Percentiles rank a stretch among this genome's conserved stretches.
These are phyloP conservation scores for Globisporangium viniferum DNA, from an alignment of 352 stramenopile genomes.

Conservation along the genomic window DNA sequence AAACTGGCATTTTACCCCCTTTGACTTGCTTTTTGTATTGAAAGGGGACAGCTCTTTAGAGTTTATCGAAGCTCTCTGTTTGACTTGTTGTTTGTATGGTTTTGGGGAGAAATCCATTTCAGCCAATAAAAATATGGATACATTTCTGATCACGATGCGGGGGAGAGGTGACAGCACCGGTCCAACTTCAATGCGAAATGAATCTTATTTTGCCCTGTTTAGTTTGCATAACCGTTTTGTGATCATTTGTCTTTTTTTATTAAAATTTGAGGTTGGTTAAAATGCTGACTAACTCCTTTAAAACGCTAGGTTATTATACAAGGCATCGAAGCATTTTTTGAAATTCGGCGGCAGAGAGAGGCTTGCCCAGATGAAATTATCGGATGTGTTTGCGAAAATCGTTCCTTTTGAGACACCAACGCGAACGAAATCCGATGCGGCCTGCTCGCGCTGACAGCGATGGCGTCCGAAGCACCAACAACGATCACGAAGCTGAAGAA, in stretches of 20 bases:
- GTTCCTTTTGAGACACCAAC: constrained; percentile 6
- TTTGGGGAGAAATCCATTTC: not conserved
- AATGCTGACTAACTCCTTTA: not conserved
- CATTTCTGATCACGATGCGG: not conserved
- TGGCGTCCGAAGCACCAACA: not conserved
- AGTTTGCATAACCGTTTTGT: not conserved
- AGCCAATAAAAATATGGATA: not conserved
- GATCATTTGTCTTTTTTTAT: too few species aligned
- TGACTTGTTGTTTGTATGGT: not conserved
- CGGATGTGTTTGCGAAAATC: not conserved
- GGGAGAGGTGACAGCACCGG: not conserved
- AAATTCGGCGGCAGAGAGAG: constrained; percentile 1
- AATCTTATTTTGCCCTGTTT: not conserved
- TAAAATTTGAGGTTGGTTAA: not conserved
- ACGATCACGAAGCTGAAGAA: not conserved
- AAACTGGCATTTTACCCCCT: too few species aligned
- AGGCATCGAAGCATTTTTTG: not conserved
- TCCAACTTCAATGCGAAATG: not conserved
- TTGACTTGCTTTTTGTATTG: too few species aligned
- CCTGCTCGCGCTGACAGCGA: not conserved
- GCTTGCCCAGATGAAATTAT: not conserved
- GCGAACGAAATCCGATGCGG: not conserved
- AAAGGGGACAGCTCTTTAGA: too few species aligned
- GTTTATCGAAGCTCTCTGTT: too few species aligned
- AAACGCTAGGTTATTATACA: not conserved